Evolutionary conservation across 2,329 filamentous ascomycete species (phyloP).

Genomic region (Fusarium sp.): DNA sequence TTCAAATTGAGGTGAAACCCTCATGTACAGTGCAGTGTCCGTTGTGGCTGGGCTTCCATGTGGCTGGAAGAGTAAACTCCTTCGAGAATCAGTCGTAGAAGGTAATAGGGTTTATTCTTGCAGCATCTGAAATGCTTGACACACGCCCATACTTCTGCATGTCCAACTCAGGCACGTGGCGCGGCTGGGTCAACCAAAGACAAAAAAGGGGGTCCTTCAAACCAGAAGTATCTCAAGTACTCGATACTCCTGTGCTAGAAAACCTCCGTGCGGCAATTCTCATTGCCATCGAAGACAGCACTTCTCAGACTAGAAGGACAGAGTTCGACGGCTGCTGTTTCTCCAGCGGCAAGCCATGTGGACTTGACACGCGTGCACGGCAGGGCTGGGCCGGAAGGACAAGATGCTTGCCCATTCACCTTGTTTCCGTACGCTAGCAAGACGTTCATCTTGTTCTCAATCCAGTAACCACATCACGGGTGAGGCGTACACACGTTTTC

Average conservation of each 20-base stretch:
- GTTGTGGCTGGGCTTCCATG: conserved; percentile 25
- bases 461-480: conserved; percentile 13
- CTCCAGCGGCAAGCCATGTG: conserved; percentile 30
- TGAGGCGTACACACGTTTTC: conserved; percentile 3
- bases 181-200: conserved; percentile 17
- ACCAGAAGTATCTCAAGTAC: conserved; percentile 32
- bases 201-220: conserved; percentile 16
- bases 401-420: conserved; percentile 10
- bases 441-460: conserved; percentile 7
- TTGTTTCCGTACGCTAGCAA: conserved; percentile 9
- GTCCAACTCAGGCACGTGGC: conserved; percentile 36
- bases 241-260: conserved; percentile 24
- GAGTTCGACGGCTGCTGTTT: conserved; percentile 13
- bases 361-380: conserved; percentile 17
- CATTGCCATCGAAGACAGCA: background rate
- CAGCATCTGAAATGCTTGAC: conserved; percentile 21
- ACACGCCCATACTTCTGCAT: conserved; percentile 26
- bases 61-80: conserved; percentile 19
- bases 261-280: background rate
- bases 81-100: conserved; percentile 29
- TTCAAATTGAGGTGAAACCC: background rate
- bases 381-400: conserved; percentile 14
- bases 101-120: conserved; percentile 23
- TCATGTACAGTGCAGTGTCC: background rate
- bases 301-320: conserved; percentile 6